A percentile compares a stretch with the other conserved stretches of the same genome.
phyloP scores from a whole-genome alignment of 1,139 yeast species.

The Debaryomyces singareniensis region DNA sequence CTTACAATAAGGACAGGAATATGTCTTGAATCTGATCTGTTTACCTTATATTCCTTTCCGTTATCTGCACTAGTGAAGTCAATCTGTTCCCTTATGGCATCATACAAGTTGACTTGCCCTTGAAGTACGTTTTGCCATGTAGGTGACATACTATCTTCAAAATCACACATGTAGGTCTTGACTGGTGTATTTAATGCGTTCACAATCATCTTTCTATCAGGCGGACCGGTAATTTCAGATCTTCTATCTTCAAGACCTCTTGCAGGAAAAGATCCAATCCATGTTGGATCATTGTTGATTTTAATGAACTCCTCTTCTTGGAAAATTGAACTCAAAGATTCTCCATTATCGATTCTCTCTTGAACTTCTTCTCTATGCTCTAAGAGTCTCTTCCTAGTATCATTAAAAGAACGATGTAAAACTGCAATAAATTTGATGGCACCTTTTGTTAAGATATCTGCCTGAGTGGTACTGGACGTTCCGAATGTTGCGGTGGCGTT shows the following conservation, averaged over 20 bases:
- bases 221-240: slow-evolving; percentile 16
- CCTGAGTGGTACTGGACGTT: slow-evolving; percentile 10
- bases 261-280: slow-evolving; percentile 13
- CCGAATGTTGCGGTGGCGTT: slow-evolving; percentile 5
- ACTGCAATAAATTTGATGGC: slow-evolving; percentile 12
- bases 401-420: slow-evolving; percentile 12
- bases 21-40: slow-evolving; percentile 6
- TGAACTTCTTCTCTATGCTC: slow-evolving; percentile 10
- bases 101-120: slow-evolving; percentile 14
- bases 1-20: slow-evolving; percentile 12
- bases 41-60: slow-evolving; percentile 9
- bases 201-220: slow-evolving; percentile 14
- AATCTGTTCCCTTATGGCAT: slow-evolving; percentile 11
- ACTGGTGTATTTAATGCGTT: slow-evolving; percentile 15
- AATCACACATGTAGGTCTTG: slow-evolving; percentile 14
- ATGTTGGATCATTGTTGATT: slow-evolving; percentile 9
- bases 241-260: slow-evolving; percentile 13
- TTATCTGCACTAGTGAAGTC: slow-evolving; percentile 9
- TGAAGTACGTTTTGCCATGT: slow-evolving; percentile 13
- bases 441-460: slow-evolving; percentile 11
- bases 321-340: slow-evolving; percentile 7
- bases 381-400: slow-evolving; percentile 9
- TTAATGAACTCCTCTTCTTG: slow-evolving; percentile 7
- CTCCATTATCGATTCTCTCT: slow-evolving; percentile 9
- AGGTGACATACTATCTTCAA: slow-evolving; percentile 13